Percentiles rank a stretch among this genome's conserved stretches.
These are phyloP conservation scores for Tricholoma terreum DNA, from an alignment of 768 basidiomycete species.

Conservation along the genomic window DNA sequence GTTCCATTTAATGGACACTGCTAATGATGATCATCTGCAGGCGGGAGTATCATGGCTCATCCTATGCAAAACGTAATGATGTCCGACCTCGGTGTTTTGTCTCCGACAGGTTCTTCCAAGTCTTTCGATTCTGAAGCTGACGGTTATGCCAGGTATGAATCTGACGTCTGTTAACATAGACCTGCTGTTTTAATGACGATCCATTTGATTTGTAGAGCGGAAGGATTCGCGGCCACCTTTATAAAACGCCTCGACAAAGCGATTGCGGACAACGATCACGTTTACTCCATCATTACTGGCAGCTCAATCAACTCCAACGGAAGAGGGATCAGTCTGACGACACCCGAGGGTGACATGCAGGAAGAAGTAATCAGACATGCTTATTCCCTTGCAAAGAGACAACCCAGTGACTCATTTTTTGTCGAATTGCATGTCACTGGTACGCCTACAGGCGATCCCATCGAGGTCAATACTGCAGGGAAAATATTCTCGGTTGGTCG, in stretches of 20 bases:
- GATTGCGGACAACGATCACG: conserved; percentile 1
- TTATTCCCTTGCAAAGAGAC: conserved; percentile 2
- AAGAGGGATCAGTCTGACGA: conserved; percentile 5
- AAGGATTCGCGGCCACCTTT: conserved; percentile 7
- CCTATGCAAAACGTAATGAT: conserved; percentile 5
- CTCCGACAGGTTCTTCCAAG: conserved; percentile 11
- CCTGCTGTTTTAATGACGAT: too few relatives aligned
- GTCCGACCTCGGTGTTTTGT: conserved; percentile 7
- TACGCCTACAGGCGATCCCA: conserved; percentile 8
- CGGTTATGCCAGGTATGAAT: conserved; percentile 6
- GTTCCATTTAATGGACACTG: neutral
- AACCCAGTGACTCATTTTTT: conserved; percentile 8
- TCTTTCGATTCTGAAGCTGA: conserved; percentile 10
- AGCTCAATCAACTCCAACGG: conserved; percentile 5
- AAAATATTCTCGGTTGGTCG: conserved; percentile 4
- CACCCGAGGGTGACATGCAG: conserved; percentile 8
- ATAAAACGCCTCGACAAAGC: conserved; percentile 10
- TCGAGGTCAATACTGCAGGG: conserved; percentile 7
- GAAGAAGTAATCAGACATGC: conserved; percentile 5
- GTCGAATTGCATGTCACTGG: conserved; percentile 8
- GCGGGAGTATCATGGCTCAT: conserved; percentile 6
- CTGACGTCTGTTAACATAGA: neutral
- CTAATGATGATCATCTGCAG: neutral
- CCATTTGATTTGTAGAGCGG: conserved; percentile 3
- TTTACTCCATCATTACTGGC: conserved; percentile 8